phyloP scores from a whole-genome alignment of 306 rosid species.

The Luffa aegyptiaca region DNA sequence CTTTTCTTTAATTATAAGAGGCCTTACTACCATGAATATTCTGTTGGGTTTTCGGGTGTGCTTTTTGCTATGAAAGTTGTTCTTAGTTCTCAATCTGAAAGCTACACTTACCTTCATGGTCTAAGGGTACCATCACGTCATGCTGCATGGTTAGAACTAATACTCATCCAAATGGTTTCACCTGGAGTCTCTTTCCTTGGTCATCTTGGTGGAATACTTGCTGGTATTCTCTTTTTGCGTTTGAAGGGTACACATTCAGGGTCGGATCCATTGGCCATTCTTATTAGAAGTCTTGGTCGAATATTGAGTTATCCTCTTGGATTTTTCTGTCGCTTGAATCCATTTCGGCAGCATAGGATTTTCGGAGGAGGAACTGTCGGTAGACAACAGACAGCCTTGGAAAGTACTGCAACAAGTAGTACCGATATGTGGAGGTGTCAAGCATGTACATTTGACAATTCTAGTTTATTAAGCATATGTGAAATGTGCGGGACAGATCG shows the following conservation, averaged over 20 bases:
- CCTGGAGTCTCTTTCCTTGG: slow-evolving; percentile 84
- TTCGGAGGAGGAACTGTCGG: slow-evolving; percentile 59
- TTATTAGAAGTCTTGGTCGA: slow-evolving; percentile 31
- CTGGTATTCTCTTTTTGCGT: slow-evolving; percentile 54
- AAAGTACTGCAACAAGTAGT: slow-evolving; percentile 21
- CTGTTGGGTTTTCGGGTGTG: slow-evolving; percentile 88
- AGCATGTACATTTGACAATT: slow-evolving; percentile 61
- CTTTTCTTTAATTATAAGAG: slow-evolving; percentile 47
- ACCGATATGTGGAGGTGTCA: slow-evolving; percentile 55
- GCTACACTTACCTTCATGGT: slow-evolving; percentile 44
- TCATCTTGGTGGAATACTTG: slow-evolving; percentile 81
- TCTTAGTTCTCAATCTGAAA: slow-evolving; percentile 38
- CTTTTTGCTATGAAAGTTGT: slow-evolving; percentile 91
- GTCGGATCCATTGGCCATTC: slow-evolving; percentile 27
- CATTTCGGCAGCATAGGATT: slow-evolving; percentile 23
- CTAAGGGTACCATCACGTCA: slow-evolving; percentile 49
- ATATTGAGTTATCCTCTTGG: slow-evolving; percentile 44
- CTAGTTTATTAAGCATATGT: slow-evolving; percentile 36
- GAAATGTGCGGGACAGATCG: slow-evolving; percentile 66
- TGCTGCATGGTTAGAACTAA: slow-evolving; percentile 82
- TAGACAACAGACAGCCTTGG: slow-evolving; percentile 7
- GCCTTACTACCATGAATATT: slow-evolving; percentile 50
- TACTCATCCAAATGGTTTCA: slow-evolving; percentile 56
- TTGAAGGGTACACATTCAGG: slow-evolving; percentile 41
- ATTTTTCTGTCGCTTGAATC: slow-evolving; percentile 18